Percentiles rank a stretch among this genome's conserved stretches.
phyloP scores from a whole-genome alignment of 2,329 filamentous ascomycete species.

The Chaetomiaceae sp. region DNA sequence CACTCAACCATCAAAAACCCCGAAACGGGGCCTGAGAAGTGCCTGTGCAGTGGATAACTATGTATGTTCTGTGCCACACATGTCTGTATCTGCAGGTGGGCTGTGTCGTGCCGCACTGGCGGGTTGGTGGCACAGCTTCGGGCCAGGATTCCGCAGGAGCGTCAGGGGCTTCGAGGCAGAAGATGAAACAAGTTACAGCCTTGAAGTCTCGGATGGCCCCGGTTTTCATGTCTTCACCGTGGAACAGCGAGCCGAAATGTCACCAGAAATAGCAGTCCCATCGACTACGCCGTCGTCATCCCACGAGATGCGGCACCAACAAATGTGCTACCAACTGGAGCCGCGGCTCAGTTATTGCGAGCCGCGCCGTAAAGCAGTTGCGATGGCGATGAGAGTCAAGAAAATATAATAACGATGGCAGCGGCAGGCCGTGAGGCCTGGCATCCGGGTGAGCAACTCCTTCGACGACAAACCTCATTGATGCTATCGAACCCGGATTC shows the following conservation, averaged over 20 bases:
- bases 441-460: background rate
- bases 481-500: background rate
- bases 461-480: no score
- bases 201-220: background rate
- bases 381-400: background rate
- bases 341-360: background rate
- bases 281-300: constrained; percentile 4
- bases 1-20: no score
- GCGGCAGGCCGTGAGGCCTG: constrained; percentile 4
- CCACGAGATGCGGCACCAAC: background rate
- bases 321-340: background rate
- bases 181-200: constrained; percentile 12
- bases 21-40: no score
- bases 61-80: no score
- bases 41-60: no score
- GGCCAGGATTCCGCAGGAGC: background rate
- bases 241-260: background rate
- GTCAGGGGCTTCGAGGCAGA: constrained; percentile 2
- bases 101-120: background rate
- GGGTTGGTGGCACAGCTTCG: constrained; percentile 1
- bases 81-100: no score
- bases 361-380: constrained; percentile 2
- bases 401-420: constrained; percentile 3
- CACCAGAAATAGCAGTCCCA: constrained; percentile 7
- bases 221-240: background rate